These are phyloP conservation scores for Cudoniella acicularis DNA, from an alignment of 495 filamentous ascomycete genomes.

Conservation along the genomic window DNA sequence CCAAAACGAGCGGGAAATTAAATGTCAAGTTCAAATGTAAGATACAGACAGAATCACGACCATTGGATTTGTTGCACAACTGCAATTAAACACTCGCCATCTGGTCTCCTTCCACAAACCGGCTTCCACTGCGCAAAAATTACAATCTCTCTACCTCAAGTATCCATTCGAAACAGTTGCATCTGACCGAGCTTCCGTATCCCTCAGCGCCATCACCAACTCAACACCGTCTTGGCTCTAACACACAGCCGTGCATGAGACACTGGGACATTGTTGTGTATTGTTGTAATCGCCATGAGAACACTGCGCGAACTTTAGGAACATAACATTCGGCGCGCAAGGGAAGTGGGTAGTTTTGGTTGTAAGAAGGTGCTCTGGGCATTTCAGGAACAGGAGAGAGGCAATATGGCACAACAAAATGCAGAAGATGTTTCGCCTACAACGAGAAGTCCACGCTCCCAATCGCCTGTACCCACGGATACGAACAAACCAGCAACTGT, in stretches of 20 bases:
- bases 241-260: no score
- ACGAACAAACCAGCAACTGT: constrained; percentile 15
- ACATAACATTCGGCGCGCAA: background rate
- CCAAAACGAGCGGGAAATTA: background rate
- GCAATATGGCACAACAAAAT: constrained; percentile 28
- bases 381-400: background rate
- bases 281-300: no score
- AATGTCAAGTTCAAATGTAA: background rate
- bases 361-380: background rate
- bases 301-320: no score
- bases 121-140: no score
- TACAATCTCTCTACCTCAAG: no score
- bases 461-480: constrained; percentile 14
- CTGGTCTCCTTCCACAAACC: background rate
- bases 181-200: no score
- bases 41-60: background rate
- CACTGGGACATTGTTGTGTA: no score
- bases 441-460: constrained; percentile 23
- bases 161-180: no score
- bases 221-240: no score
- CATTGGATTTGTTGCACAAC: background rate
- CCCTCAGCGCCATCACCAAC: no score
- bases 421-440: constrained; percentile 31
- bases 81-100: background rate
- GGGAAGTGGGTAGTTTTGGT: background rate